Evolutionary conservation across 176 grass and related monocot species (phyloP), one percentile per base, ranked within the genome.

Genomic region (Alopecurus myosuroides): DNA sequence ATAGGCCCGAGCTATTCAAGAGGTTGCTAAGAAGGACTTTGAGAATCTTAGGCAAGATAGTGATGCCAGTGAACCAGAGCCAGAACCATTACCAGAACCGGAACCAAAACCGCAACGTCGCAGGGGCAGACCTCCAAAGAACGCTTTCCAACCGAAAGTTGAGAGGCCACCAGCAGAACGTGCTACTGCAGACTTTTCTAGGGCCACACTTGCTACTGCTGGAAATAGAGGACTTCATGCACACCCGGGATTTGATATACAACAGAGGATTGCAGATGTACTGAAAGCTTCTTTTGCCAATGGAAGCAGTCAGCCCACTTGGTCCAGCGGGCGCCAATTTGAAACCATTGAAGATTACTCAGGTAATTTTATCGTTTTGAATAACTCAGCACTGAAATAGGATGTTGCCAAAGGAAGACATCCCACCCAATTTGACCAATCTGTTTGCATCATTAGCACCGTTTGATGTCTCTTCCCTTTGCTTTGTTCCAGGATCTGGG

Each of bases 21-120:
- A 99, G 82, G 86, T 99, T 87, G 97, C 97, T 28, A 99, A 91
- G 87, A 99, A 96, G 84, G 94, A 96, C 76, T 99, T 99, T 80
- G 90, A 88, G 78, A 99, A 94, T 87, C 88, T 99, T 77, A 94
- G 97, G 87, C 85, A 91, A 92, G 97, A 96, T 78, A 95, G 93
- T 63, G 96, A 98, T 85, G 82, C 88, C 70, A 98, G 91, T 70
- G 93, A 96, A 77, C 83, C 87, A 65, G 93, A 95, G 50, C 86
- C 22, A 17, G 80, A 98, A 72, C 79, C 23, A 2, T 75, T 86
- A 26, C 87, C 74, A 28, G 89, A 95, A 77, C 66, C 60, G n/a
- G 92, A 97, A 84, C 81, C 88, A 69, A 92, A 99, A 69, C 90
- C 82, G 57, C 86, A 83, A 56, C 81, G 88, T n/a, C 86, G 91